Percentiles rank a stretch among this genome's conserved stretches.
Evolutionary conservation across 2,329 filamentous ascomycete species (phyloP).

Genomic region (Spiromastix sp.): DNA sequence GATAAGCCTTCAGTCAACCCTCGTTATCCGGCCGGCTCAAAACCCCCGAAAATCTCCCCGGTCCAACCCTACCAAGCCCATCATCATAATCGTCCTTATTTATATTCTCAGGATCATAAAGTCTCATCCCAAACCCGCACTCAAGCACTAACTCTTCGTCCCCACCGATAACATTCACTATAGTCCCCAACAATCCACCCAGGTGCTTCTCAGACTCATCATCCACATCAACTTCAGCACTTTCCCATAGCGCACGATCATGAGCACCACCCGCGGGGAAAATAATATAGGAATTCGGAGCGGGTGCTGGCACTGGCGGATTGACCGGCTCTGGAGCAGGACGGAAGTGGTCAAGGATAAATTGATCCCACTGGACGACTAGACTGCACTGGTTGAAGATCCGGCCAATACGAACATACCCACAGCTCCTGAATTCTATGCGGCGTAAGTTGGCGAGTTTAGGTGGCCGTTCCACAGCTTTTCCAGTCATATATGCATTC

Average conservation of each 20-base stretch:
- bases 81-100: conserved; percentile 17
- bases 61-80: conserved; percentile 19
- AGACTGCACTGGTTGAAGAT: conserved; percentile 30
- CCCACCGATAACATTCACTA: conserved; percentile 17
- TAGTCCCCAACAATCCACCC: conserved; percentile 17
- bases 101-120: conserved; percentile 13
- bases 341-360: too few species aligned
- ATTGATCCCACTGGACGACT: too few species aligned
- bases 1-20: too few species aligned
- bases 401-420: conserved; percentile 41
- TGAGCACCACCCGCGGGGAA: too few species aligned
- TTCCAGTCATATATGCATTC: conserved; percentile 9
- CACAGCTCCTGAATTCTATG: conserved; percentile 50
- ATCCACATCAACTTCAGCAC: too few species aligned
- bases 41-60: conserved; percentile 19
- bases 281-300: too few species aligned
- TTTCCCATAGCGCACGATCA: too few species aligned
- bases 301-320: too few species aligned
- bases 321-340: too few species aligned
- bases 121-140: conserved; percentile 16
- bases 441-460: conserved; percentile 19
- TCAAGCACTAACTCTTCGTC: conserved; percentile 19
- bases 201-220: too few species aligned
- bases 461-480: conserved; percentile 13
- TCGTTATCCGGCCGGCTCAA: too few species aligned